Percentiles rank a stretch among this genome's conserved stretches.
Evolutionary conservation across 495 filamentous ascomycete species (phyloP).

Genomic region (Podospora australis): DNA sequence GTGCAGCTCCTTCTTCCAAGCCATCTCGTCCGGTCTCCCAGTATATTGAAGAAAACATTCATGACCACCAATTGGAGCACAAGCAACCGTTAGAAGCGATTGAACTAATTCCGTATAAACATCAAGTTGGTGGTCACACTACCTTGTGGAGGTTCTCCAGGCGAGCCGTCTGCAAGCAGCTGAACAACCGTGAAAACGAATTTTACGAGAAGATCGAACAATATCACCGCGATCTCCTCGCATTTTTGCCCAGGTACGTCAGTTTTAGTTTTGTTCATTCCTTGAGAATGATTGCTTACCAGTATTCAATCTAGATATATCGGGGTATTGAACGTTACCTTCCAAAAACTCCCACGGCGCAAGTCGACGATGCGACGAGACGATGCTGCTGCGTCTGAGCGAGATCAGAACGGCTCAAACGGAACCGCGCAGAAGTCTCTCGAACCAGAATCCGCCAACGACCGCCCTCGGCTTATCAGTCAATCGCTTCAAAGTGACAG

Average conservation of each 20-base stretch:
- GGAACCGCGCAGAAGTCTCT: slow-evolving; percentile 7
- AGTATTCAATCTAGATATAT: slow-evolving; percentile 62
- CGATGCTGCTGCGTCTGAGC: slow-evolving; percentile 24
- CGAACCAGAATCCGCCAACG: slow-evolving; percentile 12
- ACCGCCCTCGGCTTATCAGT: slow-evolving; percentile 62
- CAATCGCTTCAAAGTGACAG: slow-evolving; percentile 54
- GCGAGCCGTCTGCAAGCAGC: slow-evolving; percentile 92
- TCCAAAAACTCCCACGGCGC: slow-evolving; percentile 72
- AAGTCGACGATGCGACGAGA: slow-evolving; percentile 49
- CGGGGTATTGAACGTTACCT: slow-evolving; percentile 94
- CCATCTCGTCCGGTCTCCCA: slow-evolving; percentile 31
- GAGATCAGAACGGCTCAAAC: slow-evolving; percentile 8
- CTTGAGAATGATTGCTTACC: slow-evolving; percentile 1
- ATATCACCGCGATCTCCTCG: slow-evolving; percentile 79
- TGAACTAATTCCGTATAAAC: slow-evolving; percentile 91
- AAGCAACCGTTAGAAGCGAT: slow-evolving; percentile 77
- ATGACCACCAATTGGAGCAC: slow-evolving; percentile 40
- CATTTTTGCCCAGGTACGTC: slow-evolving; percentile 85
- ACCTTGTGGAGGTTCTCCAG: slow-evolving; percentile 94
- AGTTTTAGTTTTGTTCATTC: slow-evolving; percentile 1
- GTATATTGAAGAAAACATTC: slow-evolving; percentile 39
- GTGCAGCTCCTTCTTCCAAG: slow-evolving; percentile 17
- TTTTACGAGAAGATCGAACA: slow-evolving; percentile 95
- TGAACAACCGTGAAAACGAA: slow-evolving; percentile 95
- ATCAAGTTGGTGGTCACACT: slow-evolving; percentile 95